phyloP scores from a whole-genome alignment of 768 basidiomycete species.

The Tulasnella sp. region DNA sequence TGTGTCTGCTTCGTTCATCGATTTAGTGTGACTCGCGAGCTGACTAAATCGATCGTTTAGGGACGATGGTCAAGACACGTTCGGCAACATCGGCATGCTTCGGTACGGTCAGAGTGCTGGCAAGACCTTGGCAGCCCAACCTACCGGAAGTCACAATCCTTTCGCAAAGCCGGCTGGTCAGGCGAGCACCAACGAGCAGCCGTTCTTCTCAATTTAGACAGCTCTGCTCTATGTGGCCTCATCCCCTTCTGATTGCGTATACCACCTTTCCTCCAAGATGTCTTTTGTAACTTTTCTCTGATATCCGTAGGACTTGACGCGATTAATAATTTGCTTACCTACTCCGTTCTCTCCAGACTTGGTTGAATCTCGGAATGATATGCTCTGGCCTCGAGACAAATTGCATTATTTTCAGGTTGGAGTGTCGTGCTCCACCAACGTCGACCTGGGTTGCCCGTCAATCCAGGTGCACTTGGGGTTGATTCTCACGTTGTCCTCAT shows the following conservation, averaged over 20 bases:
- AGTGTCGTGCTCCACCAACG: too few relatives aligned
- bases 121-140: neutral
- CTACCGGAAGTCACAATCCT: slow-evolving; percentile 10
- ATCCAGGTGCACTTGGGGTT: too few relatives aligned
- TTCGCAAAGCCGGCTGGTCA: slow-evolving; percentile 29
- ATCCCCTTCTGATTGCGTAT: neutral
- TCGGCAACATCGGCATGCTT: slow-evolving; percentile 75
- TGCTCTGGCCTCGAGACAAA: neutral
- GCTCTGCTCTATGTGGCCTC: neutral
- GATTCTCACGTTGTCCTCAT: too few relatives aligned
- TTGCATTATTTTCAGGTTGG: neutral
- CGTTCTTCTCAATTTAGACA: slow-evolving; percentile 61
- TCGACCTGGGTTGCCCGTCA: too few relatives aligned
- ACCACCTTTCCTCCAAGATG: neutral
- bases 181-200: slow-evolving; percentile 49
- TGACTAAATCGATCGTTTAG: slow-evolving; percentile 17
- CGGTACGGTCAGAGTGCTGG: slow-evolving; percentile 31
- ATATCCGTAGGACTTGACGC: neutral
- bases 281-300: neutral
- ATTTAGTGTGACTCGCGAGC: neutral
- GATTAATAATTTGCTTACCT: neutral
- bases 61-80: slow-evolving; percentile 91
- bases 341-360: neutral
- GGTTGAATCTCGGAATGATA: neutral
- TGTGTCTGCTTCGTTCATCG: slow-evolving; percentile 2